phyloP scores from a whole-genome alignment of 75 land plant species.

The Pseudotsuga menziesii region DNA sequence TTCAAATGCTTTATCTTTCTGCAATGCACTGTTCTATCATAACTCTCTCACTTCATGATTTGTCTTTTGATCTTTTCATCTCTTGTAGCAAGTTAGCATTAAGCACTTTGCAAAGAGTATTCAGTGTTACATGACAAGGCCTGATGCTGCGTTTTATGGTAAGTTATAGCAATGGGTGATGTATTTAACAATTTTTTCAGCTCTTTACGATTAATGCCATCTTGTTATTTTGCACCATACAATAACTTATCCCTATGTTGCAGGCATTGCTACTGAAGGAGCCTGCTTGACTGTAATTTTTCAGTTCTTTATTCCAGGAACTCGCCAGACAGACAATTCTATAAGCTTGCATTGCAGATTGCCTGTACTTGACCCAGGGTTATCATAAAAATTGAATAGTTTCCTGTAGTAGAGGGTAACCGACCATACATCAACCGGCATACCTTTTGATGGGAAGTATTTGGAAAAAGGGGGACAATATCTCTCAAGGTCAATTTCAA shows the following conservation, averaged over 20 bases:
- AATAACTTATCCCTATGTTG: conserved; percentile 5
- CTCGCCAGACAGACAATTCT: conserved; percentile 69
- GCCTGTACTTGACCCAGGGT: conserved; percentile 81
- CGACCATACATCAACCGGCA: background rate
- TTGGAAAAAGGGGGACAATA: background rate
- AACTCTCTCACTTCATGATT: background rate
- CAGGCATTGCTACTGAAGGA: conserved; percentile 66
- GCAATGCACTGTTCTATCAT: background rate
- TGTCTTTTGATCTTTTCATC: conserved; percentile 3
- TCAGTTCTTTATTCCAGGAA: conserved; percentile 88
- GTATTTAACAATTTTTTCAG: conserved; percentile 1
- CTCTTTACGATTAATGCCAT: background rate
- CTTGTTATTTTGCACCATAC: conserved; percentile 2
- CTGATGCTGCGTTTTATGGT: conserved; percentile 88
- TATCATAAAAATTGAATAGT: conserved; percentile 22
- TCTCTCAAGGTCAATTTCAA: too few species aligned
- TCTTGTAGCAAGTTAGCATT: conserved; percentile 67
- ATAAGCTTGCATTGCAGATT: conserved; percentile 90
- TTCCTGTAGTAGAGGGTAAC: background rate
- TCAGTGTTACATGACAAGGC: conserved; percentile 78
- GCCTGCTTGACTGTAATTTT: conserved; percentile 83
- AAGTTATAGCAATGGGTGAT: conserved; percentile 6
- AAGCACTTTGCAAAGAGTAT: conserved; percentile 86
- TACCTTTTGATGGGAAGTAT: background rate
- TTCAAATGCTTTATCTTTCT: background rate